Base-by-base conservation (phyloP, 2,329 filamentous ascomycete species). In the Fusarium nisikadoi region DNA sequence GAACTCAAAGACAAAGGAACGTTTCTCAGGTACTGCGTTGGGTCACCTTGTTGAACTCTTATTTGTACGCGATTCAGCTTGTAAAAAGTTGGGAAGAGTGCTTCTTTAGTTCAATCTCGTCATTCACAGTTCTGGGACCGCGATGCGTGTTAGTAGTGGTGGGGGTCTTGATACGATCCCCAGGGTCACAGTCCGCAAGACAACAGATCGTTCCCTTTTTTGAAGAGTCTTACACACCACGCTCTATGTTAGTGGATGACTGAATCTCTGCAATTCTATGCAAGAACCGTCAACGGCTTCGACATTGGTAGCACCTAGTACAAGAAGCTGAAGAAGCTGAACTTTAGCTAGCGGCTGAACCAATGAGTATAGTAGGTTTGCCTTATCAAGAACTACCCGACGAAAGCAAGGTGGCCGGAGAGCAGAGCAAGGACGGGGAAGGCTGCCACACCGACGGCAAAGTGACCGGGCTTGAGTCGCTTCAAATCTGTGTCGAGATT, bases 111-210 rank as follows among this genome's bases (percentile, higher is more conserved):
- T 55, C 19, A 53, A 66, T 59, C 53, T 50, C 57, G 35, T 46
- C 46, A 56, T 68, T 45, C 42, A 29, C 27, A 45, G 38, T 20
- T 60, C 64, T 61, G 47, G 65, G 19, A 23, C 29, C n/a, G 31
- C n/a, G 36, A 56, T 62, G 36, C 47, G 29, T 56, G 52, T 46
- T 62, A 41, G 50, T 63, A 41, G 61, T 70, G 66, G 63, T 61
- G 64, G 41, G 70, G 47, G 42, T 47, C n/a, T 43, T 50, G 41
- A 39, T 72, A 56, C 38, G 25, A 66, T 62, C 60, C 60, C 50
- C 45, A 35, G 52, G 59, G 56, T 55, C 52, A 46, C 62, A 56
- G 47, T 62, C 54, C 63, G 52, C 55, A 59, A 50, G 54, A 41
- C 39, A 41, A 56, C 46, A 61, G 35, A 47, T 33, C 25, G 20